Evolutionary conservation across 2,329 filamentous ascomycete genomes (phyloP), one percentile per base, ranked within the genome.

Genomic region (Calonectria naviculata): DNA sequence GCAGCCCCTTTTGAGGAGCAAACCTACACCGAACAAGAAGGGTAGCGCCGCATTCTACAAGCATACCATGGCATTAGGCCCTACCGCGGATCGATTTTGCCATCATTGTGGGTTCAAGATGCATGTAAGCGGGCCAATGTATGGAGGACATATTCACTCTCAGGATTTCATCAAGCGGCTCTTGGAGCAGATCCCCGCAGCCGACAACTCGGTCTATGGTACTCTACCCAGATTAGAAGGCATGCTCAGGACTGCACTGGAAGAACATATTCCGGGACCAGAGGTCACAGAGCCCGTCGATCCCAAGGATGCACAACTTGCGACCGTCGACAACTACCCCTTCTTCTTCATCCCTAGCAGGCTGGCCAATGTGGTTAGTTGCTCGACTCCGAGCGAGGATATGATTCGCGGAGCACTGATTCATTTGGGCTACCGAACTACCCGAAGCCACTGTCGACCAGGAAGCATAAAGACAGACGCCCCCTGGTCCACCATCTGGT

Each of bases 391-490:
- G 0, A 89, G 93, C n/a, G 92, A 95, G 73, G 91, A 94, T 74
- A 88, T 92, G 65, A 84, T 99, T 71, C 91, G 94, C 56, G 96
- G 97, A 26, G 97, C 97, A 4, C 85, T 99, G 34, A 88, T 91
- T 26, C 89, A 93, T 71, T 87, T 97, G 1, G 97, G 96, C 8
- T 98, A 97, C 80, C 89, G 89, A 54, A 93, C 93, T 4, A 94
- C 94, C 1, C 91, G 96, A 78, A 97, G 94, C 76, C 97, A 99
- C 82, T 95, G 95, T 77, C 95, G 95, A 75, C 89, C 94, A 0
- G 96, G 95, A 29, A 97, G 94, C 78, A 92, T 98, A 83, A 97
- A 97, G 85, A 98, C 97, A 0, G 92, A 98, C 83, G 97, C 97
- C 17, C 94, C 95, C 0, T 99, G 95, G 95, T 87, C 87, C 5